Evolutionary conservation across 176 grass and related monocot species (phyloP).

Genomic region (Carex scoparia): DNA sequence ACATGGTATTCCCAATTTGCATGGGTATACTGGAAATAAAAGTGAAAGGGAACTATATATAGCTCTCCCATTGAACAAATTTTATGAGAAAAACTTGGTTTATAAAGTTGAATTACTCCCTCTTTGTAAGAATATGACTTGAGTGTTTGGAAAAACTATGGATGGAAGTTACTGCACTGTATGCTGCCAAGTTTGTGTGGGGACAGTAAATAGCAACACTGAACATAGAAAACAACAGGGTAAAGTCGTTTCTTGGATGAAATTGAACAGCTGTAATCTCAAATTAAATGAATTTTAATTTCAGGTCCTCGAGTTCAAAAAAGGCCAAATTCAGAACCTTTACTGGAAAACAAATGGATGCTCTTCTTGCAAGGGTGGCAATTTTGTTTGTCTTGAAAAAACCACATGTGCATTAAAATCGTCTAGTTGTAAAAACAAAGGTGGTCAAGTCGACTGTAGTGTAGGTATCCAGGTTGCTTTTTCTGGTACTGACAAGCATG

Average conservation of each 20-base stretch:
- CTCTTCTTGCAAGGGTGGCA: slow-evolving; percentile 40
- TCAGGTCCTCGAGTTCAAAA: slow-evolving; percentile 86
- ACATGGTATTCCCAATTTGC: neutral
- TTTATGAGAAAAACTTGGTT: neutral
- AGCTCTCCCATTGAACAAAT: neutral
- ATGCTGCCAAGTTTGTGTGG: neutral
- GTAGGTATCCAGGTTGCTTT: slow-evolving; percentile 73
- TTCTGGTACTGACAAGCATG: slow-evolving; percentile 81
- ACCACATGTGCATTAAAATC: slow-evolving; percentile 49
- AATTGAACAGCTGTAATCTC: neutral
- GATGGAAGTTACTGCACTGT: neutral
- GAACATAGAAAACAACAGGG: neutral
- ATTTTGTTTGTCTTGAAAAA: slow-evolving; percentile 43
- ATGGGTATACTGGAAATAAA: neutral
- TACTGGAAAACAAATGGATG: slow-evolving; percentile 72
- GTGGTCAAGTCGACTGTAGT: slow-evolving; percentile 63
- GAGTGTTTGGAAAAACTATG: neutral
- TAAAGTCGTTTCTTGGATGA: neutral
- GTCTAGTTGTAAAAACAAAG: slow-evolving; percentile 44
- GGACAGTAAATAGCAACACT: neutral
- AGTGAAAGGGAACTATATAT: neutral
- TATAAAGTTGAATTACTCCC: neutral
- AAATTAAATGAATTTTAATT: neutral
- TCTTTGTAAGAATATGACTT: neutral
- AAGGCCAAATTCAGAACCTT: slow-evolving; percentile 74